phyloP scores from a whole-genome alignment of 495 filamentous ascomycete species.

The Penicillium cataractarum region DNA sequence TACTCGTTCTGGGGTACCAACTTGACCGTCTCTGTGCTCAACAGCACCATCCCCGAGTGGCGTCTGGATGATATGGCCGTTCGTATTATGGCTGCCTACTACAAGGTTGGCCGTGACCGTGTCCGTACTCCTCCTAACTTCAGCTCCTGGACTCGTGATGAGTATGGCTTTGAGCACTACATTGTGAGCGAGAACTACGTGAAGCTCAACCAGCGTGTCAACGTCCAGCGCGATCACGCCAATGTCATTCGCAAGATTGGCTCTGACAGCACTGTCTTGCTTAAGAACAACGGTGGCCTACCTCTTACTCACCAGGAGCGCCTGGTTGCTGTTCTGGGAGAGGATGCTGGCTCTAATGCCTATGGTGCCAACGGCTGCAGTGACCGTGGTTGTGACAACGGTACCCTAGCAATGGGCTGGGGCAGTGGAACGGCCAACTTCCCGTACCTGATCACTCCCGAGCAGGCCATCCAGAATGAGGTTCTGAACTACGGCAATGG shows the following conservation, averaged over 20 bases:
- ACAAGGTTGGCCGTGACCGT: constrained; percentile 78
- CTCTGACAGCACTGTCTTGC: constrained; percentile 76
- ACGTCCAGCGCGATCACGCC: constrained; percentile 79
- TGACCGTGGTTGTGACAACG: constrained; percentile 82
- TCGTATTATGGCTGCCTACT: constrained; percentile 92
- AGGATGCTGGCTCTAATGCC: constrained; percentile 78
- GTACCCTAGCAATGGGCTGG: constrained; percentile 94
- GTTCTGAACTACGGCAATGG: constrained; percentile 55
- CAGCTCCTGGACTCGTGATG: constrained; percentile 80
- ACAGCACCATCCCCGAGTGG: constrained; percentile 89
- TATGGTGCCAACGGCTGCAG: constrained; percentile 83
- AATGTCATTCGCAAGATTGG: constrained; percentile 72
- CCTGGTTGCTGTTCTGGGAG: constrained; percentile 80
- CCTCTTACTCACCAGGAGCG: constrained; percentile 76
- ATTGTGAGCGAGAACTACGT: constrained; percentile 60
- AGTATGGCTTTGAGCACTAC: constrained; percentile 69
- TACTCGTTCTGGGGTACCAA: constrained; percentile 84
- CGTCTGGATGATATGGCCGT: constrained; percentile 91
- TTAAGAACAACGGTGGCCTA: constrained; percentile 82
- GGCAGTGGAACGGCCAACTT: constrained; percentile 88
- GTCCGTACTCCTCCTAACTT: constrained; percentile 75
- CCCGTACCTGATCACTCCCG: constrained; percentile 88
- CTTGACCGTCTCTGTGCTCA: constrained; percentile 81
- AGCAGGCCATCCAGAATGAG: constrained; percentile 80
- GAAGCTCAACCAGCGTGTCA: constrained; percentile 81